Evolutionary conservation across 768 basidiomycete genomes (phyloP), one percentile per base, ranked within the genome.

Genomic region (Megacollybia marginata): DNA sequence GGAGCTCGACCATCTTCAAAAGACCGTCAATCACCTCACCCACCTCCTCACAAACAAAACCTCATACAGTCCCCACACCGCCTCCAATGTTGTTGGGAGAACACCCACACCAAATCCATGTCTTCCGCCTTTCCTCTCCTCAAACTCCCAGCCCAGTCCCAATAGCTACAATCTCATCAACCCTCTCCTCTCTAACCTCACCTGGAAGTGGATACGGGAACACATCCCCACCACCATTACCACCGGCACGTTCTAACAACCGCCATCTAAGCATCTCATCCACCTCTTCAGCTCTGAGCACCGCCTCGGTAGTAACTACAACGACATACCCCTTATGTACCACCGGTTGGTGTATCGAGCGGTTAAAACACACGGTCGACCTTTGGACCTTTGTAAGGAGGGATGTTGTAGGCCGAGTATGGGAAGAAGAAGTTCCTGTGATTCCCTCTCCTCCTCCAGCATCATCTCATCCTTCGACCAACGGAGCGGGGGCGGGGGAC

Each of bases 311-410:
- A 46, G 62, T 57, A 46, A 59, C 46, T 52, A 64, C 74, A 31
- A 74, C 79, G 2, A 73, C 84, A 15, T 88, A 95, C 63, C 90
- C 93, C 1, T 70, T 96, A 2, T 96, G 92, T 59, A 69, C 76
- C 10, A 79, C 78, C 15, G 83, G 88, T n/a, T 95, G 92, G 85
- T 95, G 92, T 62, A 71, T 95, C 13, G 69, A 77, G 5, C 79
- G 93, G 8, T 71, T 96, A 16, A 80, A 92, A 11, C 75, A 85
- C 34, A 91, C 92, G n/a, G 94, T 92, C 64, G 85, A 84, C 4
- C 69, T 95, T 12, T 96, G 92, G 92, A 80, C 86, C 15, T 95
- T 89, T 58, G 82, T 95, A 46, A 79, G 91, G 19, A 82, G 80
- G 0, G 80, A 86, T 9, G 71, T 96, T 48, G 73, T 95, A 16